phyloP scores from a whole-genome alignment of 495 filamentous ascomycete genomes.

The Hamigera avellanea region DNA sequence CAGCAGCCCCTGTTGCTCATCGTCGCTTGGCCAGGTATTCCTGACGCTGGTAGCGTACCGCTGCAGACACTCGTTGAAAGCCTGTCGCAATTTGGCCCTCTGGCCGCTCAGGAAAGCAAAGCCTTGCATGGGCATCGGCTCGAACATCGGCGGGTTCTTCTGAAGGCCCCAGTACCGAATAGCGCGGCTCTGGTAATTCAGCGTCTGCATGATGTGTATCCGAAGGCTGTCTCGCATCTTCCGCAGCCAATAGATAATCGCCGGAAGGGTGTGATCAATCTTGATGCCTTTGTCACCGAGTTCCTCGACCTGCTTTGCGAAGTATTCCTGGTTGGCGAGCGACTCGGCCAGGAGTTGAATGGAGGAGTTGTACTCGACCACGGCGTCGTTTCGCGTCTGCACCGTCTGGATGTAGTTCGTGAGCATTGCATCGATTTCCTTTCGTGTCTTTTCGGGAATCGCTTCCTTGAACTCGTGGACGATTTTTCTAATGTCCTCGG shows the following conservation, averaged over 20 bases:
- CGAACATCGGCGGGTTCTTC: too few species aligned
- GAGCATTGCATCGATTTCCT: not conserved
- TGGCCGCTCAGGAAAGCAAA: too few species aligned
- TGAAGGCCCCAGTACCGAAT: constrained; percentile 2
- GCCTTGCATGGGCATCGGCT: not conserved
- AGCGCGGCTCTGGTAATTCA: constrained; percentile 2
- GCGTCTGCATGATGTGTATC: constrained; percentile 1
- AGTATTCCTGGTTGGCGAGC: not conserved
- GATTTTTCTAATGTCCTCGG: too few species aligned
- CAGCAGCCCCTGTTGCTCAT: too few species aligned
- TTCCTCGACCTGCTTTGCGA: not conserved
- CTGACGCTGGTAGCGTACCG: too few species aligned
- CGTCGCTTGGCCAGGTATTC: too few species aligned
- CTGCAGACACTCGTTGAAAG: too few species aligned
- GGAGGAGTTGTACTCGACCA: constrained; percentile 1
- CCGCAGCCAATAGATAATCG: constrained; percentile 1
- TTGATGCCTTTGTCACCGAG: constrained; percentile 1
- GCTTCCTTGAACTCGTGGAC: too few species aligned
- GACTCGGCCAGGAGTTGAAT: constrained; percentile 1
- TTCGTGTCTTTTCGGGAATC: not conserved
- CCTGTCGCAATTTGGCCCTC: too few species aligned
- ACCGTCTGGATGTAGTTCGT: too few species aligned
- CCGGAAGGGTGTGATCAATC: not conserved
- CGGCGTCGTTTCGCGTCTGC: constrained; percentile 1
- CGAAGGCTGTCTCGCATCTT: not conserved